Evolutionary conservation across 371 early-diverging fungal species (phyloP).

Genomic region (Lichtheimia corymbifera): DNA sequence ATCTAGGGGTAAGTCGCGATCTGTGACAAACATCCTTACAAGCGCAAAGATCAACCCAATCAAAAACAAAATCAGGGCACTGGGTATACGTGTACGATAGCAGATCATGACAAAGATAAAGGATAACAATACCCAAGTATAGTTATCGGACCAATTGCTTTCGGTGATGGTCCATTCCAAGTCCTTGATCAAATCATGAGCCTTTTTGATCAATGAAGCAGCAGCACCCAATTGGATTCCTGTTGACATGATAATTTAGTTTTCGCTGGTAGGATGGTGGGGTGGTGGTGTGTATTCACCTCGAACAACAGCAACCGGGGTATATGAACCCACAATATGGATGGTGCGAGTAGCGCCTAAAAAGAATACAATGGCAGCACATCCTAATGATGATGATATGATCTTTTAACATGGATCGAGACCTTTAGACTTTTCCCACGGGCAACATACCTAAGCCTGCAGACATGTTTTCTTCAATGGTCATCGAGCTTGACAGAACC

Average conservation of each 20-base stretch:
- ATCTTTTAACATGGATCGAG: background rate
- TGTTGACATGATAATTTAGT: slow-evolving; percentile 3
- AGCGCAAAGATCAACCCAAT: slow-evolving; percentile 75
- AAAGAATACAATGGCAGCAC: slow-evolving; percentile 65
- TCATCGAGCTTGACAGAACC: slow-evolving; percentile 71
- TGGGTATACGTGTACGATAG: slow-evolving; percentile 70
- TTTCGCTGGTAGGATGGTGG: too few relatives aligned
- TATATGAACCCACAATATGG: slow-evolving; percentile 66
- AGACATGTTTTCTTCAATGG: slow-evolving; percentile 71
- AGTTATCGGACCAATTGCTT: slow-evolving; percentile 76
- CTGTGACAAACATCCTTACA: slow-evolving; percentile 46
- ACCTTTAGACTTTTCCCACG: too few relatives aligned
- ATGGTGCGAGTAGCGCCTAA: slow-evolving; percentile 77
- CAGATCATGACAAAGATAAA: slow-evolving; percentile 69
- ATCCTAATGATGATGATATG: slow-evolving; percentile 55
- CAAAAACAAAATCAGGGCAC: slow-evolving; percentile 76
- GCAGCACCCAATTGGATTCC: slow-evolving; percentile 87
- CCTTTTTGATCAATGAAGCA: slow-evolving; percentile 73
- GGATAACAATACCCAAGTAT: slow-evolving; percentile 67
- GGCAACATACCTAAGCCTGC: slow-evolving; percentile 61
- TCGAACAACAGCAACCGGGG: slow-evolving; percentile 78
- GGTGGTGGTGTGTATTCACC: slow-evolving; percentile 36
- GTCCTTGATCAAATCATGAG: slow-evolving; percentile 54
- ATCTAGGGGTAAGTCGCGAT: slow-evolving; percentile 15
- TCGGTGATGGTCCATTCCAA: slow-evolving; percentile 32